Evolutionary conservation across 2,329 filamentous ascomycete genomes (phyloP), one percentile per base, ranked within the genome.

Genomic region (Sporothrix humicola): DNA sequence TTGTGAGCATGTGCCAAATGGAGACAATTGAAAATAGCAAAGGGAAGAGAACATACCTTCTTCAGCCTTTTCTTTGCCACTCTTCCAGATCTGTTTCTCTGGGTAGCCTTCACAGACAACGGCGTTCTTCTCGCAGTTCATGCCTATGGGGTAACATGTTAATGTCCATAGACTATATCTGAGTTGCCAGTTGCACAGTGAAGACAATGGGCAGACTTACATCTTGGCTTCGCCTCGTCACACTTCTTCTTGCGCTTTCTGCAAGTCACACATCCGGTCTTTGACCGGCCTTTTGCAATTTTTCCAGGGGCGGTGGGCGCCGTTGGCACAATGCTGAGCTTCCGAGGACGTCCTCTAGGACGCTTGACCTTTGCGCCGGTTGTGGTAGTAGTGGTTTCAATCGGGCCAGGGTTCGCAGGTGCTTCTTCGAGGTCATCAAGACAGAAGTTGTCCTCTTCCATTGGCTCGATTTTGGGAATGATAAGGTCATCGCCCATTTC

Each of bases 51-150:
- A 23, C 20, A 48, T 84, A 89, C 88, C 88, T 83, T 93, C 90
- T 83, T 92, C 90, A 48, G 89, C 87, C 79, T 87, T 91, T 81
- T 95, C 92, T 80, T 89, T 93, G 42, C 94, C 93, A 79, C 93
- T 95, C 81, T 91, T 93, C 94, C 94, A 97, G 71, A 94, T 88
- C 74, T 93, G 92, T 80, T 94, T 94, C 75, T 93, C 92, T 69
- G 93, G 93, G 79, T 97, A 97, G 13, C 94, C 94, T 82, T 97
- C 94, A 80, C 94, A 97, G 13, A 95, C 89, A 13, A 97, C 93
- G 9, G 94, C 93, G 80, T 97, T 97, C 86, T 97, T 97, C 82
- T 96, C 92, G 79, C 94, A 97, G 78, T 97, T 97, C 81, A 93
- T 87, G 78, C 93, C 92, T 94, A 71, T 56, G 73, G 17, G 12